A percentile compares a stretch with the other conserved stretches of the same genome.
Conservation (phyloP, 2,329 filamentous ascomycete species). For the Pseudogymnoascus destructans region DNA sequence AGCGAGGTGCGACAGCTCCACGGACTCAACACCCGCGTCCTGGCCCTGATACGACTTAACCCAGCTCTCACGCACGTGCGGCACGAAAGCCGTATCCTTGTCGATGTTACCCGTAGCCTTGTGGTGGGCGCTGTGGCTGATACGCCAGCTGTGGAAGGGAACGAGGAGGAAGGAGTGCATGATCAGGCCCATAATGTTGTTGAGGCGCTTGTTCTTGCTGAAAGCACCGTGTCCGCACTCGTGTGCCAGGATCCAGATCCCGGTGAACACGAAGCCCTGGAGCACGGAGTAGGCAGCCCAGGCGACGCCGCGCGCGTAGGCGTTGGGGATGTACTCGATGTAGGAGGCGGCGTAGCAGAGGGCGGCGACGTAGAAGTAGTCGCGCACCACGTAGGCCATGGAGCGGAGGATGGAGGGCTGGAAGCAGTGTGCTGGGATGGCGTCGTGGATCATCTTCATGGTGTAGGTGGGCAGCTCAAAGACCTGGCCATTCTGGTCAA, state of each 20-base stretch:
- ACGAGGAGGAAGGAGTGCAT: conserved; percentile 54
- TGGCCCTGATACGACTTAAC: conserved; percentile 12
- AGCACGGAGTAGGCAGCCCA: conserved; percentile 49
- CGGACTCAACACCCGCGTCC: conserved; percentile 9
- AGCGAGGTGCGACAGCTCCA: conserved; percentile 33
- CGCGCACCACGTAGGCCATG: conserved; percentile 42
- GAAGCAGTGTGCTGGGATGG: conserved; percentile 51
- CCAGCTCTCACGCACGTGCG: conserved; percentile 29
- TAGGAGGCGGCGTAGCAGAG: conserved; percentile 39
- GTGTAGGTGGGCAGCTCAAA: conserved; percentile 23
- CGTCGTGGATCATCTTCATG: conserved; percentile 26
- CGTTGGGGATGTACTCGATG: conserved; percentile 38
- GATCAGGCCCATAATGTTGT: conserved; percentile 49
- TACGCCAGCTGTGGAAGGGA: conserved; percentile 61
- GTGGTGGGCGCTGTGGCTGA: conserved; percentile 56
- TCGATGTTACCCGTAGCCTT: conserved; percentile 53
- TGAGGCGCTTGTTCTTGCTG: conserved; percentile 41
- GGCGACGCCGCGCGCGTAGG: conserved; percentile 32
- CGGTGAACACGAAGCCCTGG: conserved; percentile 53
- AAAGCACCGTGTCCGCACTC: conserved; percentile 60
- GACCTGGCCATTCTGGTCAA: conserved; percentile 12
- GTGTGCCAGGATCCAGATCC: conserved; percentile 58
- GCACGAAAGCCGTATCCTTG: conserved; percentile 53
- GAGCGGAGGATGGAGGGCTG: conserved; percentile 39
- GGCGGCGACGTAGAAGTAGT: conserved; percentile 36